Evolutionary conservation across 805 yeast genomes (phyloP).

Genomic region (Scheffersomyces amazonensis): DNA sequence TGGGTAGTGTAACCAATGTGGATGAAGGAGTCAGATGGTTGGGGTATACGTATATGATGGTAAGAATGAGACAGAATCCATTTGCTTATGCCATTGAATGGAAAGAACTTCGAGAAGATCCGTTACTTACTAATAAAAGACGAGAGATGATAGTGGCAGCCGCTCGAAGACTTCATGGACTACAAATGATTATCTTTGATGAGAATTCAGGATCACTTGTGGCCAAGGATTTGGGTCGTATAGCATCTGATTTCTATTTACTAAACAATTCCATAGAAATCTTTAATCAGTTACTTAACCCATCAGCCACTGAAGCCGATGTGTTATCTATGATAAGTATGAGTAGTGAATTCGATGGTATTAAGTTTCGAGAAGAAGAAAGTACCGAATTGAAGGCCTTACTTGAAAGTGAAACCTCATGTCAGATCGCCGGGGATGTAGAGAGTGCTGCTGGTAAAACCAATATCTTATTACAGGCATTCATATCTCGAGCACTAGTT

Average conservation of each 20-base stretch:
- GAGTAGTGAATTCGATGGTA: constrained; percentile 91
- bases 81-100: constrained; percentile 88
- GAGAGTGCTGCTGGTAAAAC: constrained; percentile 84
- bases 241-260: constrained; percentile 91
- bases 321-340: constrained; percentile 81
- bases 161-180: constrained; percentile 75
- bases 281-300: constrained; percentile 80
- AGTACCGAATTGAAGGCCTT: constrained; percentile 64
- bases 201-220: constrained; percentile 76
- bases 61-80: constrained; percentile 93
- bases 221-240: constrained; percentile 87
- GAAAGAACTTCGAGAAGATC: constrained; percentile 82
- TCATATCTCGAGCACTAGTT: constrained; percentile 69
- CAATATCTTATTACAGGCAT: constrained; percentile 83
- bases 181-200: constrained; percentile 93
- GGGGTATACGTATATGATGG: constrained; percentile 94
- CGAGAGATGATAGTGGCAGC: constrained; percentile 74
- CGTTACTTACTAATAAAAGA: constrained; percentile 69
- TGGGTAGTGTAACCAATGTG: constrained; percentile 92
- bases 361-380: constrained; percentile 88
- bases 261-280: constrained; percentile 83
- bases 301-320: constrained; percentile 89
- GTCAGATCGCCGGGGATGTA: constrained; percentile 77
- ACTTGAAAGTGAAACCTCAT: constrained; percentile 59
- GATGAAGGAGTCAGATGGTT: constrained; percentile 96